These are phyloP conservation scores for Nyssa sinensis DNA, from an alignment of 148 eudicot species.

Conservation along the genomic window DNA sequence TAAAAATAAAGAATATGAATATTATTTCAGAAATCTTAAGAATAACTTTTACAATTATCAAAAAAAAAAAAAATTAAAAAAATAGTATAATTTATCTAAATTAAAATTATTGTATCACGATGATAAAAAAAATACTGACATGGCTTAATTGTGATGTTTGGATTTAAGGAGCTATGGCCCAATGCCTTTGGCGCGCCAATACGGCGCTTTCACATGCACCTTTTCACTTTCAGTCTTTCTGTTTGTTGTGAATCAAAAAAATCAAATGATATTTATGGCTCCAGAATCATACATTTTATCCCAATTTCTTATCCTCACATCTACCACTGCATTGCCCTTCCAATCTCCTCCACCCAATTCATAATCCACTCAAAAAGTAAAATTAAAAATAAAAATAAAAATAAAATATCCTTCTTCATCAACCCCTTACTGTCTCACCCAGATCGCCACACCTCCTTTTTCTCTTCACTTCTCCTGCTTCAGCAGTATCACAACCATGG, in stretches of 20 bases:
- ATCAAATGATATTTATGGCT: conserved; percentile 1
- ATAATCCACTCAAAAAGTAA: conserved; percentile 35
- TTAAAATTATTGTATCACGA: too few species aligned
- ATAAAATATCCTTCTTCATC: neutral
- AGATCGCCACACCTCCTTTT: conserved; percentile 4
- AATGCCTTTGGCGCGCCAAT: too few species aligned
- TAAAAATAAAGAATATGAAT: too few species aligned
- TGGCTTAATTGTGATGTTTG: too few species aligned
- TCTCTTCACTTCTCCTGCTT: conserved; percentile 2
- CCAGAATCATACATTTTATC: conserved; percentile 11
- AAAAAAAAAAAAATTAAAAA: too few species aligned
- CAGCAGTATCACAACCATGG: conserved; percentile 48
- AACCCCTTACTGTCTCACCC: neutral
- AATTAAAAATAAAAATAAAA: neutral
- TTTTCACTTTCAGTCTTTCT: neutral
- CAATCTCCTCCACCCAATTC: conserved; percentile 73
- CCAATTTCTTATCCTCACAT: conserved; percentile 62
- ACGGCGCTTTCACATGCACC: too few species aligned
- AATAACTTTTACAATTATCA: too few species aligned
- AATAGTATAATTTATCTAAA: too few species aligned
- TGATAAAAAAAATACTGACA: too few species aligned
- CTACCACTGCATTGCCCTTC: conserved; percentile 47
- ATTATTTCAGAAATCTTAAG: too few species aligned
- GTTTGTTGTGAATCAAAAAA: neutral
- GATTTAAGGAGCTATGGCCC: too few species aligned